phyloP scores from a whole-genome alignment of 163 green algal species.

The Volvox carteri region DNA sequence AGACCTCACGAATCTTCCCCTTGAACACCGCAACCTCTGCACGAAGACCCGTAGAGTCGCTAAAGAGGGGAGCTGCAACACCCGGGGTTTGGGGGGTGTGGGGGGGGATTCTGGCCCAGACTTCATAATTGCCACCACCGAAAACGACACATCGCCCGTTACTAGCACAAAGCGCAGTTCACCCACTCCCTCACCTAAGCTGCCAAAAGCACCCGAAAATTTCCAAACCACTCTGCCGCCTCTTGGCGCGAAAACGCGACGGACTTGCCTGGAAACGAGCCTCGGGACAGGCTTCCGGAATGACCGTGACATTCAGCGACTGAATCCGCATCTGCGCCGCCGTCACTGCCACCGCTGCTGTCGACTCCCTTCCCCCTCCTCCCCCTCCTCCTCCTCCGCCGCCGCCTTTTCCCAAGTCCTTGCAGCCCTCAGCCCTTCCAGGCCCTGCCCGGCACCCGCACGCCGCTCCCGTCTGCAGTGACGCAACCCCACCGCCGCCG shows the following conservation, averaged over 20 bases:
- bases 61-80: no score
- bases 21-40: no score
- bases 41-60: no score
- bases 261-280: background rate
- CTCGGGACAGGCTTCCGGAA: background rate
- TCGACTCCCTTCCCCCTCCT: no score
- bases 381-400: background rate
- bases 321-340: background rate
- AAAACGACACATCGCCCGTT: background rate
- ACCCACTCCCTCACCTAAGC: background rate
- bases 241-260: background rate
- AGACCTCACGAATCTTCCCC: no score
- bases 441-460: no score
- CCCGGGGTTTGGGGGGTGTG: background rate
- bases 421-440: no score
- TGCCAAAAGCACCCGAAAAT: background rate
- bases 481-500: background rate
- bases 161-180: no score
- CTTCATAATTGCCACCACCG: background rate
- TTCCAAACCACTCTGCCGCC: background rate
- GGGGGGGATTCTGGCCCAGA: background rate
- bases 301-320: background rate
- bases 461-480: background rate
- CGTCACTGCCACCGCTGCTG: background rate
- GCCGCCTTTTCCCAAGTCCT: background rate